Evolutionary conservation across 345 rosid genomes (phyloP).

Genomic region (Sisymbrium altissimum): DNA sequence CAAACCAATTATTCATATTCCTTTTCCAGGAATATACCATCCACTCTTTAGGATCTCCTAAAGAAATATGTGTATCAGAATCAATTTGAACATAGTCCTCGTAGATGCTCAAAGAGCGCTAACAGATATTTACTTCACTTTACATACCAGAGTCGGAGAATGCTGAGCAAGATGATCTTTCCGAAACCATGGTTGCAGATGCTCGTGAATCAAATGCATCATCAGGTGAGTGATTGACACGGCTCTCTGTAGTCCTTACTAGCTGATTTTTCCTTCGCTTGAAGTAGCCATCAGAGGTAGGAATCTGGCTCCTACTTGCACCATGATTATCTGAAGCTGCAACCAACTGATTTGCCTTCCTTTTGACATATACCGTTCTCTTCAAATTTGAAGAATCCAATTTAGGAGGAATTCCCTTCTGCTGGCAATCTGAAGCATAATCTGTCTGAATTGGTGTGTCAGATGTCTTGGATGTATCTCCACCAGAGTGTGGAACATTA

Average conservation of each 20-base stretch:
- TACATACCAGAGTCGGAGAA: slow-evolving; percentile 38
- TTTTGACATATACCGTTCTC: slow-evolving; percentile 61
- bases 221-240: slow-evolving; percentile 38
- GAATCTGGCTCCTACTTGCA: slow-evolving; percentile 38
- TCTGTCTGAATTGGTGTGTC: slow-evolving; percentile 42
- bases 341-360: slow-evolving; percentile 81
- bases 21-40: slow-evolving; percentile 1
- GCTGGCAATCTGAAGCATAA: slow-evolving; percentile 39
- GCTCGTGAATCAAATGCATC: slow-evolving; percentile 39
- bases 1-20: neutral
- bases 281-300: slow-evolving; percentile 61
- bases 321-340: slow-evolving; percentile 52
- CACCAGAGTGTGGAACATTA: slow-evolving; percentile 38
- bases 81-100: neutral
- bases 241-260: slow-evolving; percentile 60
- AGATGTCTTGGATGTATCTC: slow-evolving; percentile 39
- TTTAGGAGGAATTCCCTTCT: slow-evolving; percentile 39
- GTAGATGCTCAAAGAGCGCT: slow-evolving; percentile 3
- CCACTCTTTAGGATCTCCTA: slow-evolving; percentile 4
- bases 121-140: neutral
- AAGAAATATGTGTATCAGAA: neutral
- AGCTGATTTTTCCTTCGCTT: slow-evolving; percentile 86
- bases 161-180: slow-evolving; percentile 43
- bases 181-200: slow-evolving; percentile 37
- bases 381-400: slow-evolving; percentile 40